phyloP scores from a whole-genome alignment of 805 yeast species.

The Candida corydali region DNA sequence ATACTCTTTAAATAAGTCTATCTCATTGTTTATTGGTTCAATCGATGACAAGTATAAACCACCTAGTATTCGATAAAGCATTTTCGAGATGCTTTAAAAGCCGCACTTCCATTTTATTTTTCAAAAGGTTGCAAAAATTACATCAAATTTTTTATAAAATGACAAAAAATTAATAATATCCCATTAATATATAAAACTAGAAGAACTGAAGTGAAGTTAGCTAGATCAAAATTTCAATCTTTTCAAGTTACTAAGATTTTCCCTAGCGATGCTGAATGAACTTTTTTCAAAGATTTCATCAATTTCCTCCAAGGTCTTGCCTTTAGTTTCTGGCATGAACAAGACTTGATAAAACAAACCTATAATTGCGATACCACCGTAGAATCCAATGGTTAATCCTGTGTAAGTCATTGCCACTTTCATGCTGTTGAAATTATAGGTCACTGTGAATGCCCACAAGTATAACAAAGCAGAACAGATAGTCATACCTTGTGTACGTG shows the following conservation, averaged over 20 bases:
- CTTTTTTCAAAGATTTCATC: slow-evolving; percentile 57
- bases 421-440: slow-evolving; percentile 61
- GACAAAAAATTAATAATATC: too few species aligned
- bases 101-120: not conserved
- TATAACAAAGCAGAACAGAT: slow-evolving; percentile 52
- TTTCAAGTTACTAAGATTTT: slow-evolving; percentile 30
- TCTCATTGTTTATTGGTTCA: slow-evolving; percentile 53
- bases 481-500: slow-evolving; percentile 65
- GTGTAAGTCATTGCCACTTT: slow-evolving; percentile 53
- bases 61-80: slow-evolving; percentile 65
- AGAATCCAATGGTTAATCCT: slow-evolving; percentile 62
- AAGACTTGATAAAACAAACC: slow-evolving; percentile 51
- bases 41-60: slow-evolving; percentile 73
- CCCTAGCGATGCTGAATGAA: slow-evolving; percentile 33
- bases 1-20: slow-evolving; percentile 46
- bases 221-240: slow-evolving; percentile 8
- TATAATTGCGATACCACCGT: slow-evolving; percentile 60
- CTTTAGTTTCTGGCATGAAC: slow-evolving; percentile 71
- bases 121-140: too few species aligned
- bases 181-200: too few species aligned
- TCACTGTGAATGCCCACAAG: slow-evolving; percentile 60
- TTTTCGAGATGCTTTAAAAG: slow-evolving; percentile 4
- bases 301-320: slow-evolving; percentile 66
- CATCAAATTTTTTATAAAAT: too few species aligned
- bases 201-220: too few species aligned